Conservation (phyloP, 192 early-diverging fungal species). For the Diversispora eburnea region DNA sequence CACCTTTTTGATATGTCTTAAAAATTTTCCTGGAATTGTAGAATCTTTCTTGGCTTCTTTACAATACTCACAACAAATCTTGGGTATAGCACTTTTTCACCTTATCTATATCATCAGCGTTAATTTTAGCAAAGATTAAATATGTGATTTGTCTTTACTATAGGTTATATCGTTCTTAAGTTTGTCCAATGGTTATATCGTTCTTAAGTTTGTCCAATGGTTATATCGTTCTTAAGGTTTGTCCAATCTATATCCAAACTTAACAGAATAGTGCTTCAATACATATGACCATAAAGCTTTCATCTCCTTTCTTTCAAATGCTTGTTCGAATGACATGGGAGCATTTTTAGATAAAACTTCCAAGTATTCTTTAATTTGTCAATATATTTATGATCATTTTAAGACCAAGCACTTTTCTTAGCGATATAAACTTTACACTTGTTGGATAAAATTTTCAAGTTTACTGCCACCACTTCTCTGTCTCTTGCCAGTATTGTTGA, state of each 20-base stretch:
- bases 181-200: too few relatives aligned
- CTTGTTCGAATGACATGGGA: not conserved
- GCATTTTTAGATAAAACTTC: not conserved
- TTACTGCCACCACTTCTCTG: too few relatives aligned
- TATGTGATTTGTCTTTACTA: not conserved
- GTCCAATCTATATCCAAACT: not conserved
- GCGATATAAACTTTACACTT: too few relatives aligned
- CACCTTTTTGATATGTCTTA: conserved; percentile 10
- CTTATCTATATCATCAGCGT: not conserved
- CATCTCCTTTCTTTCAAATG: not conserved
- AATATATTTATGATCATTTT: too few relatives aligned
- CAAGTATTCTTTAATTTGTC: too few relatives aligned
- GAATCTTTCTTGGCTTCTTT: not conserved
- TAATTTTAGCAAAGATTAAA: not conserved
- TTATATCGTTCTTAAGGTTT: too few relatives aligned
- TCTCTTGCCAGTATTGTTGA: not conserved
- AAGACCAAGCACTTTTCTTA: too few relatives aligned
- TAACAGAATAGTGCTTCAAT: not conserved
- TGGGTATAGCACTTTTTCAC: not conserved
- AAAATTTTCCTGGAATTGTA: not conserved
- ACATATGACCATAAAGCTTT: not conserved
- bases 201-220: too few relatives aligned
- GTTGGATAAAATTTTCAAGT: too few relatives aligned
- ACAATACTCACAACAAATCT: not conserved
- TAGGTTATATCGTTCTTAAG: too few relatives aligned